Evolutionary conservation across 371 early-diverging fungal species (phyloP).

Genomic region (Zopfochytrium polystomum): DNA sequence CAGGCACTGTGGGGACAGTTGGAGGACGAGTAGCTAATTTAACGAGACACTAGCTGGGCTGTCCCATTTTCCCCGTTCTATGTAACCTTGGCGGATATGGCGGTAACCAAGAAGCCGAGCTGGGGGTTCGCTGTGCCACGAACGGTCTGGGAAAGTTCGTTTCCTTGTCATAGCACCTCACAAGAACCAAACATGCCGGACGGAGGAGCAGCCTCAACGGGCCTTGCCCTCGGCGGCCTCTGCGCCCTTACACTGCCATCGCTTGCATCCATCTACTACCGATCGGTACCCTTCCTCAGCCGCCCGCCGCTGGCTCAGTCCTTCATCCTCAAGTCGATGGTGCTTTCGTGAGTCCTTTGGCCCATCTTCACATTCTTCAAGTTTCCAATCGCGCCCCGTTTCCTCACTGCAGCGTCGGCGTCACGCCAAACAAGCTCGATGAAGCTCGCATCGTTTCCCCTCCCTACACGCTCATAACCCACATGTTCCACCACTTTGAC

Average conservation of each 20-base stretch:
- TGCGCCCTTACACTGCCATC: conserved; percentile 29
- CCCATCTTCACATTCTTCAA: background rate
- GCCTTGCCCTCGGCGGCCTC: background rate
- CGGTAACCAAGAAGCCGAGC: no score
- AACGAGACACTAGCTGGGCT: no score
- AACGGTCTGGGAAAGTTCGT: no score
- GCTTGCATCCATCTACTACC: conserved; percentile 19
- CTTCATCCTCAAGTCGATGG: conserved; percentile 12
- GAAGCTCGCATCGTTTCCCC: conserved; percentile 20
- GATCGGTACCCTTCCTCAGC: conserved; percentile 13
- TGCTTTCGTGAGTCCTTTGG: conserved; percentile 12
- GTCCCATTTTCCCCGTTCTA: no score
- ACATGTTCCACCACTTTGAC: conserved; percentile 41
- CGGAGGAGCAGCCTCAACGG: no score
- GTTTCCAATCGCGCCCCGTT: background rate
- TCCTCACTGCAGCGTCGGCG: conserved; percentile 1
- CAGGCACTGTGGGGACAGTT: conserved; percentile 12
- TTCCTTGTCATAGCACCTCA: no score
- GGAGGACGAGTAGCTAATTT: conserved; percentile 10
- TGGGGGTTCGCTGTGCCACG: no score
- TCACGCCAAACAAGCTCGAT: conserved; percentile 5
- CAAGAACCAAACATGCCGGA: no score
- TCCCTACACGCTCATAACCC: conserved; percentile 23
- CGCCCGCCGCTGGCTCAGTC: conserved; percentile 14
- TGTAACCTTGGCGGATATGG: no score